Conservation (phyloP, 495 filamentous ascomycete genomes). For the Penicillium crystallinum region DNA sequence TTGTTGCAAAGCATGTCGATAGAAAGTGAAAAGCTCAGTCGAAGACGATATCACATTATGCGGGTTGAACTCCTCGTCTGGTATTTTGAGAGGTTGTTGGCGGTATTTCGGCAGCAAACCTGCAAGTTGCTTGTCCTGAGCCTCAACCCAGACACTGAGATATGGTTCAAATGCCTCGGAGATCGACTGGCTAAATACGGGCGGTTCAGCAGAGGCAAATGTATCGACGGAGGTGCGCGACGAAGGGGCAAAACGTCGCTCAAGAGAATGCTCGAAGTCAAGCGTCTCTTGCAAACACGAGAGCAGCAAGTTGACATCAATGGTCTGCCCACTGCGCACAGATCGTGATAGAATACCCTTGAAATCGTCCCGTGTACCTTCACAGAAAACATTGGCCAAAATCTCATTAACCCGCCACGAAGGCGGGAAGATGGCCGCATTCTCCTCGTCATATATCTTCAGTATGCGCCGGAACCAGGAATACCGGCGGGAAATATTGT, state of each 20-base stretch:
- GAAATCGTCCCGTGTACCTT: conserved; percentile 92
- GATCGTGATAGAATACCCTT: conserved; percentile 85
- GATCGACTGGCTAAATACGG: conserved; percentile 84
- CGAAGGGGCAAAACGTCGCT: conserved; percentile 73
- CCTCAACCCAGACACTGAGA: conserved; percentile 93
- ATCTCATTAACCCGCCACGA: conserved; percentile 88
- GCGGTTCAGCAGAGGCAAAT: conserved; percentile 70
- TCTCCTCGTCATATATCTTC: conserved; percentile 94
- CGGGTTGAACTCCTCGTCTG: conserved; percentile 87
- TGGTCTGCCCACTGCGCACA: conserved; percentile 75
- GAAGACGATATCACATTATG: conserved; percentile 90
- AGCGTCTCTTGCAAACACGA: conserved; percentile 94
- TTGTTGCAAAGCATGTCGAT: conserved; percentile 83
- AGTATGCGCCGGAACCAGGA: conserved; percentile 95
- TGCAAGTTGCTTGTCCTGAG: conserved; percentile 85
- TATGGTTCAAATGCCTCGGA: conserved; percentile 98
- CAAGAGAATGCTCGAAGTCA: conserved; percentile 91
- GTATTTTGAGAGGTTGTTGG: conserved; percentile 68
- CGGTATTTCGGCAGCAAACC: conserved; percentile 86
- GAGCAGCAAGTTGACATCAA: conserved; percentile 89
- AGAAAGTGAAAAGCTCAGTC: conserved; percentile 95
- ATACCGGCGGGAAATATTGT: conserved; percentile 93
- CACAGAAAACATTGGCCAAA: conserved; percentile 88
- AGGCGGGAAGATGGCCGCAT: conserved; percentile 79
- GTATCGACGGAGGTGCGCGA: conserved; percentile 89